Evolutionary conservation across 306 rosid genomes (phyloP).

Genomic region (Myrica gale): DNA sequence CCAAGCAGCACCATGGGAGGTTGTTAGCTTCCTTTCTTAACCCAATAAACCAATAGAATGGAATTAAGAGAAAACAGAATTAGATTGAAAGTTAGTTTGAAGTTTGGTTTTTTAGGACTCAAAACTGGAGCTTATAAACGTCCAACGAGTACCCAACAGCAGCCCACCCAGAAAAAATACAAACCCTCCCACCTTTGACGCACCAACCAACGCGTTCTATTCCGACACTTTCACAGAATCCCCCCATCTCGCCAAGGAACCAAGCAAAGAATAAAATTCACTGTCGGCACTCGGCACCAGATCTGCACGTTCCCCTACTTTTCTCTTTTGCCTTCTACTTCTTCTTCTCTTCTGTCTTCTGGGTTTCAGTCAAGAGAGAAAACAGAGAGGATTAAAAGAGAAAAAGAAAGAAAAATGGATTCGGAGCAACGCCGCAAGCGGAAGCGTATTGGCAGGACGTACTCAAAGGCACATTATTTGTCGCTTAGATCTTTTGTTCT

Average conservation of each 20-base stretch:
- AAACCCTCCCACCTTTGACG: too few species aligned
- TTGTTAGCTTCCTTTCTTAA: too few species aligned
- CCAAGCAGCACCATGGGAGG: too few species aligned
- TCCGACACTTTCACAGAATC: background rate
- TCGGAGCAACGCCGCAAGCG: conserved; percentile 64
- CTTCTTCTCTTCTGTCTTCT: background rate
- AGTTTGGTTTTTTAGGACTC: too few species aligned
- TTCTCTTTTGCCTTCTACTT: background rate
- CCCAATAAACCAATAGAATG: too few species aligned
- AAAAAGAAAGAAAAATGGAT: conserved; percentile 47
- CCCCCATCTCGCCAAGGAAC: background rate
- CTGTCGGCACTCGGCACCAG: background rate
- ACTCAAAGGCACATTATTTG: conserved; percentile 22
- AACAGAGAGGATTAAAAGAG: too few species aligned
- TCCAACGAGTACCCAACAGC: too few species aligned
- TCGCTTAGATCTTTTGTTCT: conserved; percentile 55
- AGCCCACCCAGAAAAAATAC: too few species aligned
- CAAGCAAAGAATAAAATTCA: background rate
- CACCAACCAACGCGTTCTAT: background rate
- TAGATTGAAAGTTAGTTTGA: too few species aligned
- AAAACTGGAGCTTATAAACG: too few species aligned
- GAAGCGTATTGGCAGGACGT: conserved; percentile 46
- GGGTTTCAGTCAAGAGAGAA: background rate
- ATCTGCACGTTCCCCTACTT: background rate
- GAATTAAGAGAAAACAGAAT: too few species aligned